These are phyloP conservation scores for Fraxinus sp. DNA, from an alignment of 305 asterid genomes.

Conservation along the genomic window DNA sequence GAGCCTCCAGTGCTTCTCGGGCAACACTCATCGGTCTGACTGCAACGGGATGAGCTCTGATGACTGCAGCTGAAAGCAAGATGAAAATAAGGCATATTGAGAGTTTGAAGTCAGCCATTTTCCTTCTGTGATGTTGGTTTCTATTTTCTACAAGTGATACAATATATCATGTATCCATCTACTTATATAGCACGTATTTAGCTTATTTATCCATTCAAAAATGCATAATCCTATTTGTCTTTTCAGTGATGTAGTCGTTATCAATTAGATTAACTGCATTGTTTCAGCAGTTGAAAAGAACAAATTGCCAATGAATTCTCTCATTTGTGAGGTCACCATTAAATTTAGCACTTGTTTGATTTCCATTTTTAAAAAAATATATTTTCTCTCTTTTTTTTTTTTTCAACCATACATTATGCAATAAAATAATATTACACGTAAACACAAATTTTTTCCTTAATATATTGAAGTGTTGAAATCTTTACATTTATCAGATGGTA, in stretches of 20 bases:
- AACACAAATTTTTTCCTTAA: too few relatives aligned
- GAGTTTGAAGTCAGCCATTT: constrained; percentile 38
- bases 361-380: too few relatives aligned
- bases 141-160: constrained; percentile 12
- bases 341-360: neutral
- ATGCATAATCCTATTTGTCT: constrained; percentile 10
- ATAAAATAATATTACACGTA: too few relatives aligned
- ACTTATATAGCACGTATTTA: constrained; percentile 12
- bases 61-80: constrained; percentile 36
- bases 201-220: constrained; percentile 21
- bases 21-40: constrained; percentile 47
- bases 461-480: constrained; percentile 10
- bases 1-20: constrained; percentile 49
- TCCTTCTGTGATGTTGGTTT: neutral
- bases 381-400: too few relatives aligned
- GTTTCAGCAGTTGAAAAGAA: constrained; percentile 18
- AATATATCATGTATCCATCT: constrained; percentile 8
- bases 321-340: constrained; percentile 30
- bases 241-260: neutral
- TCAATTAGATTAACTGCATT: constrained; percentile 3
- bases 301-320: neutral
- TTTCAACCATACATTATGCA: too few relatives aligned
- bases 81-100: constrained; percentile 38
- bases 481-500: constrained; percentile 1
- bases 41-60: constrained; percentile 35